These are phyloP conservation scores for Didymella sp. DNA, from an alignment of 2,329 filamentous ascomycete genomes.

Conservation along the genomic window DNA sequence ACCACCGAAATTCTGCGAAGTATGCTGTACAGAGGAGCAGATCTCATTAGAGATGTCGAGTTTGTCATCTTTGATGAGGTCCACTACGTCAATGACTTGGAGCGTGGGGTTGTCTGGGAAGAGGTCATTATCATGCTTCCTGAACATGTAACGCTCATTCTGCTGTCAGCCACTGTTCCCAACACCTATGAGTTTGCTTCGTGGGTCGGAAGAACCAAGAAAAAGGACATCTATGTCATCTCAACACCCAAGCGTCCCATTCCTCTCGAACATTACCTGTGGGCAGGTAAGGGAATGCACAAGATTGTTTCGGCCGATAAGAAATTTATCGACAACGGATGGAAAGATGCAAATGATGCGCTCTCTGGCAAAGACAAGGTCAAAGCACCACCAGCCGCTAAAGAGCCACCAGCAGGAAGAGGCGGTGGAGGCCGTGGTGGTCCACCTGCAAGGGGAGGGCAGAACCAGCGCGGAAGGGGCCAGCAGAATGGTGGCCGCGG, in stretches of 20 bases:
- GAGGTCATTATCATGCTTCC: conserved; percentile 99
- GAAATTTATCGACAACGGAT: conserved; percentile 87
- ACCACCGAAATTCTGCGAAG: conserved; percentile 97
- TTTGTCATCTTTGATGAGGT: conserved; percentile 99
- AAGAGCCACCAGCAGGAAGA: conserved; percentile 59
- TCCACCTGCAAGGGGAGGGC: conserved; percentile 55
- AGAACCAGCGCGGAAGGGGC: conserved; percentile 59
- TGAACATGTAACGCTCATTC: conserved; percentile 92
- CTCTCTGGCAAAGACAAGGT: conserved; percentile 82
- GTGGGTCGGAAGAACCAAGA: conserved; percentile 97
- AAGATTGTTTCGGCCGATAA: conserved; percentile 96
- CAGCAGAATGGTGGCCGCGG: conserved; percentile 55
- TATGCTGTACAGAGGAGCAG: conserved; percentile 96
- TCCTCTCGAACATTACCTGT: conserved; percentile 93
- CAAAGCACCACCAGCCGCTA: conserved; percentile 61
- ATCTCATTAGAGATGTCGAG: conserved; percentile 95
- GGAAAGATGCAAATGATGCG: conserved; percentile 89
- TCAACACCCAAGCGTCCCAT: conserved; percentile 95
- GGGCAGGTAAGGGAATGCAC: conserved; percentile 89
- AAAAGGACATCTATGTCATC: conserved; percentile 99
- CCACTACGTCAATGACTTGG: conserved; percentile 96
- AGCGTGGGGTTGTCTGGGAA: conserved; percentile 98
- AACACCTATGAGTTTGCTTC: conserved; percentile 98
- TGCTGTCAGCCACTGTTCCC: conserved; percentile 94
- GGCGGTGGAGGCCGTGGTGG: conserved; percentile 59